phyloP scores from a whole-genome alignment of 345 rosid genomes.

The Citrus hindsii region DNA sequence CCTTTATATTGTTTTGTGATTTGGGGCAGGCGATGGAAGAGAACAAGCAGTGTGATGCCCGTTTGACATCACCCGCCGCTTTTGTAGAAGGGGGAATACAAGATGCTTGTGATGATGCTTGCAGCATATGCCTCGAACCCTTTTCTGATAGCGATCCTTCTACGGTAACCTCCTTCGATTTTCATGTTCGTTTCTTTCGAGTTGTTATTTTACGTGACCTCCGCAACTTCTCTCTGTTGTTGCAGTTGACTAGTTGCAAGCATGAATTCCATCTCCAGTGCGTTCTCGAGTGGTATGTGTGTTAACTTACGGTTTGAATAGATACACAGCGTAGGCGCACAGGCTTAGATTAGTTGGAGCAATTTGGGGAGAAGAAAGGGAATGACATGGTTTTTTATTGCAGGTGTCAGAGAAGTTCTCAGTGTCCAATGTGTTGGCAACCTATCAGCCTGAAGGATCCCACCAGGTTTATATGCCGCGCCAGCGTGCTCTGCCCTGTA shows the following conservation, averaged over 20 bases:
- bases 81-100: conserved; percentile 98
- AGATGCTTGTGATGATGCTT: conserved; percentile 94
- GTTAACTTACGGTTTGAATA: background rate
- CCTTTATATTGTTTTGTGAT: background rate
- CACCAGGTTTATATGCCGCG: conserved; percentile 42
- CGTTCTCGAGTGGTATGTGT: conserved; percentile 83
- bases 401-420: conserved; percentile 99
- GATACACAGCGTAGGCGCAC: no score
- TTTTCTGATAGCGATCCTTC: conserved; percentile 87
- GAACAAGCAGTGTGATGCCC: conserved; percentile 45
- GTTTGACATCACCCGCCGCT: conserved; percentile 86
- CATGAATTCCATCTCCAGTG: conserved; percentile 99
- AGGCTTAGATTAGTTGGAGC: background rate
- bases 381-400: conserved; percentile 3
- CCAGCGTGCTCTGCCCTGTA: background rate
- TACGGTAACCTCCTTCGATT: conserved; percentile 39
- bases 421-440: conserved; percentile 99
- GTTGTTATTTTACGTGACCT: conserved; percentile 1
- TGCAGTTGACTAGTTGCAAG: conserved; percentile 85
- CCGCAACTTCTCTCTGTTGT: background rate
- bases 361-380: background rate
- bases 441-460: conserved; percentile 89
- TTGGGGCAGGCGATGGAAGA: conserved; percentile 43
- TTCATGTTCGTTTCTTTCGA: background rate
- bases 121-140: conserved; percentile 95